phyloP scores from a whole-genome alignment of 2,329 filamentous ascomycete species.

The Lachnellula hyalina region DNA sequence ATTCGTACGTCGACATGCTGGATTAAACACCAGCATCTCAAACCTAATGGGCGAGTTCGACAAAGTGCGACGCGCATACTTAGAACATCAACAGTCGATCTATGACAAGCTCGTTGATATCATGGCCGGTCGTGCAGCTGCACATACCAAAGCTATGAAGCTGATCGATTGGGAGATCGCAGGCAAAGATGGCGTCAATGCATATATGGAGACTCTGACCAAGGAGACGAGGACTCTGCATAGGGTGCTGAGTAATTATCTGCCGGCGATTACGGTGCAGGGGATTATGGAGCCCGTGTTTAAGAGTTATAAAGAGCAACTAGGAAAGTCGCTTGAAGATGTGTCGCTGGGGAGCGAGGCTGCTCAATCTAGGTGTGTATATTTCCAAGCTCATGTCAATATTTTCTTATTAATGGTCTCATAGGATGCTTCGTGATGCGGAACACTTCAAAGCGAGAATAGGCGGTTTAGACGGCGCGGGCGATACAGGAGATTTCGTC shows the following conservation, averaged over 20 bases:
- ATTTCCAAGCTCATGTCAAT: conserved; percentile 1
- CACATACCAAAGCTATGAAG: conserved; percentile 59
- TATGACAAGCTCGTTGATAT: conserved; percentile 72
- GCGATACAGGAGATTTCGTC: conserved; percentile 66
- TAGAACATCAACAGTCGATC: conserved; percentile 67
- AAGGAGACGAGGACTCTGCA: conserved; percentile 67
- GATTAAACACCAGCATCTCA: conserved; percentile 45
- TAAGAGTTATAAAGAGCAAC: conserved; percentile 59
- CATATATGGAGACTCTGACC: conserved; percentile 66
- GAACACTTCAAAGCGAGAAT: conserved; percentile 58
- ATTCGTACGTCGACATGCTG: conserved; percentile 73
- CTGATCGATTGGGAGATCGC: conserved; percentile 58
- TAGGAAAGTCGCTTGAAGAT: conserved; percentile 58
- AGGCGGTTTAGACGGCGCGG: conserved; percentile 59
- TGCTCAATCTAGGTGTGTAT: conserved; percentile 56
- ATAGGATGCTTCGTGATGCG: conserved; percentile 58
- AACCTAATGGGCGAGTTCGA: conserved; percentile 44
- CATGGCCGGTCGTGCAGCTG: conserved; percentile 57
- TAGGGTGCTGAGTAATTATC: conserved; percentile 62
- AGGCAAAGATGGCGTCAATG: conserved; percentile 39
- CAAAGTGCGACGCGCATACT: conserved; percentile 31
- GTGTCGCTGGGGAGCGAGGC: conserved; percentile 51
- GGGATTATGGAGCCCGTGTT: conserved; percentile 70
- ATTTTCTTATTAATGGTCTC: conserved; percentile 3
- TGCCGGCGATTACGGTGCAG: conserved; percentile 56